Percentiles rank a stretch among this genome's conserved stretches.
Conservation (phyloP, 345 rosid species). For the Pistacia atlantica region DNA sequence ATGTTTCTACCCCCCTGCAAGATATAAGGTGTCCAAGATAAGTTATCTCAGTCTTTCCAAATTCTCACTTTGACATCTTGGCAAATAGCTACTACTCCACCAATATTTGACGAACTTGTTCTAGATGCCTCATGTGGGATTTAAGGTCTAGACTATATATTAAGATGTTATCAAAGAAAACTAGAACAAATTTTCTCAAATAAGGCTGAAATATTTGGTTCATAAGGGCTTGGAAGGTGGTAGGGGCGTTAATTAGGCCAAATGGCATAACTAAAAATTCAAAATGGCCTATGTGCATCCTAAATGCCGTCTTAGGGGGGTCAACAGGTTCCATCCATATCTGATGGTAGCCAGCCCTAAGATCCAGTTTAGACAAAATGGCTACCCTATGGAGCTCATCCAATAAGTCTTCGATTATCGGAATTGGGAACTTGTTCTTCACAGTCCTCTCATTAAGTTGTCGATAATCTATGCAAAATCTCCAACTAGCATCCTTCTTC, state of each 20-base stretch:
- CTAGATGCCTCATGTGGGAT: background rate
- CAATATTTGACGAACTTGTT: background rate
- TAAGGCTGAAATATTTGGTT: background rate
- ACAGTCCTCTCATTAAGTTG: too few species aligned
- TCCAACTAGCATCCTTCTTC: too few species aligned
- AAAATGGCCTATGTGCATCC: slow-evolving; percentile 5
- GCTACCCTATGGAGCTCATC: too few species aligned
- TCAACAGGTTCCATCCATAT: background rate
- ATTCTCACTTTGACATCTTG: background rate
- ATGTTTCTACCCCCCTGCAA: background rate
- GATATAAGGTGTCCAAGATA: background rate
- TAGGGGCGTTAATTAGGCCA: background rate
- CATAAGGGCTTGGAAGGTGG: background rate
- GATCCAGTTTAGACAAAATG: background rate
- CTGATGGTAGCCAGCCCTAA: background rate
- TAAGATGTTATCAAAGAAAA: background rate
- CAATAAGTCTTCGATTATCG: too few species aligned
- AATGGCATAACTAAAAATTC: background rate
- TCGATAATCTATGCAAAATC: too few species aligned
- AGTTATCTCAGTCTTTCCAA: background rate
- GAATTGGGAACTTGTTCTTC: too few species aligned
- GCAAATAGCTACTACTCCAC: background rate
- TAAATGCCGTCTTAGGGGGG: background rate
- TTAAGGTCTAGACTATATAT: background rate
- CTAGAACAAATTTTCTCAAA: background rate